Conservation (phyloP, 306 rosid species). For the Vicia sativa region DNA sequence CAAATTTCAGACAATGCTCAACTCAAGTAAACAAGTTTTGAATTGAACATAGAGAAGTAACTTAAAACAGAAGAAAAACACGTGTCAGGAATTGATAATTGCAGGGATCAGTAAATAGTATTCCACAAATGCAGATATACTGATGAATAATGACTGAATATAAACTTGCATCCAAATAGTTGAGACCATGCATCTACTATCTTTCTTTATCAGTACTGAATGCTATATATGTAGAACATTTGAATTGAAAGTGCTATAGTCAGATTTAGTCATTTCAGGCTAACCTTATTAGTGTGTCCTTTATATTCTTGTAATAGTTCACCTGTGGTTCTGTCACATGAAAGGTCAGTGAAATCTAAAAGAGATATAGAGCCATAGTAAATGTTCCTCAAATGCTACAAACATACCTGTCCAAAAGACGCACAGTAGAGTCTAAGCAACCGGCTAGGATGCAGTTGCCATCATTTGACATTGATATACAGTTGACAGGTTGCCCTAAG, state of each 20-base stretch:
- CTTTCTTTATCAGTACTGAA: not conserved
- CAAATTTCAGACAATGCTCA: slow-evolving; percentile 18
- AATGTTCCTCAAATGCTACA: not conserved
- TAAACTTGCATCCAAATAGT: slow-evolving; percentile 28
- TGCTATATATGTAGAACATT: not conserved
- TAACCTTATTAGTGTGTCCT: slow-evolving; percentile 87
- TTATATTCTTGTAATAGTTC: slow-evolving; percentile 83
- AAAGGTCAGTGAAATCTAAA: slow-evolving; percentile 32
- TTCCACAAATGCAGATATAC: slow-evolving; percentile 16
- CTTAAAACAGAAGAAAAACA: slow-evolving; percentile 18
- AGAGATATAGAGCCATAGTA: slow-evolving; percentile 11
- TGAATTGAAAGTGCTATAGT: slow-evolving; percentile 18
- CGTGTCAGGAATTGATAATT: not conserved
- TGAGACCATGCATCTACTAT: not conserved
- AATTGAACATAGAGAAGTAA: slow-evolving; percentile 14
- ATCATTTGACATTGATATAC: slow-evolving; percentile 91
- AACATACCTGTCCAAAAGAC: slow-evolving; percentile 75
- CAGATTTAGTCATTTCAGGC: slow-evolving; percentile 39
- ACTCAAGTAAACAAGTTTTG: slow-evolving; percentile 4
- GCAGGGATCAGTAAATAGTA: not conserved
- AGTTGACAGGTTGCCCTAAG: slow-evolving; percentile 90
- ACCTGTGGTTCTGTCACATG: slow-evolving; percentile 68
- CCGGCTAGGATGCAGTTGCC: slow-evolving; percentile 85
- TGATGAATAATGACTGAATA: slow-evolving; percentile 9
- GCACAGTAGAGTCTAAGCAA: slow-evolving; percentile 81